Evolutionary conservation across 768 basidiomycete genomes (phyloP), one percentile per base, ranked within the genome.

Genomic region (Hirschioporus abietinus): DNA sequence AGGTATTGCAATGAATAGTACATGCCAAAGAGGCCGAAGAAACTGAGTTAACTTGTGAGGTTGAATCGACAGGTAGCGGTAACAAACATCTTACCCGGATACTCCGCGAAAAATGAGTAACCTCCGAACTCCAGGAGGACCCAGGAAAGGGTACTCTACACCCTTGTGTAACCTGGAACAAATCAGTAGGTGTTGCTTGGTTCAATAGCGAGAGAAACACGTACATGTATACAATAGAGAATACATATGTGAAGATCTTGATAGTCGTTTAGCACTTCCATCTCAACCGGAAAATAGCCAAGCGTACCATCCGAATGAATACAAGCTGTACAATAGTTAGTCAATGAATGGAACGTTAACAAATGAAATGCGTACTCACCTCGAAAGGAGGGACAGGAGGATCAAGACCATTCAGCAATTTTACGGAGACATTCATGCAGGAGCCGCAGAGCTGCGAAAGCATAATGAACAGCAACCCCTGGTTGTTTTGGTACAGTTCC

Each of bases 1-100:
- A 95, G 82, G 74, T 89, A 91, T 74, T 87, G 82, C 12, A 93
- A 77, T 0, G 90, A 86, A 71, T 85, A 89, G 73, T 90, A 91
- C n/a, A 85, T 77, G 18, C 88, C 86, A 66, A 85, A 86, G 7
- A 93, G 76, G 4, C 88, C 89, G 64, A 92, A 83, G 74, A 93
- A 96, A 1, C 89, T 92, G 64, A 0, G 9, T 25, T 63, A 35
- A 58, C 58, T 23, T 10, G 23, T 64, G 20, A 15, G 24, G 15
- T 20, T 7, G 24, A 5, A 0, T 23, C 23, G 18, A 42, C 15
- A 60, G 25, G 30, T 30, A 63, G 18, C 5, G 10, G 7, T 18
- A 23, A 65, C 12, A 3, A 15, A 63, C 30, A 24, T 71, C 81
- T 58, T 66, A 89, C 85, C 91, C 91, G n/a, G 82, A 76, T 66